Evolutionary conservation across 2,329 filamentous ascomycete genomes (phyloP), one percentile per base, ranked within the genome.

Genomic region (Lachnum nothofagi): DNA sequence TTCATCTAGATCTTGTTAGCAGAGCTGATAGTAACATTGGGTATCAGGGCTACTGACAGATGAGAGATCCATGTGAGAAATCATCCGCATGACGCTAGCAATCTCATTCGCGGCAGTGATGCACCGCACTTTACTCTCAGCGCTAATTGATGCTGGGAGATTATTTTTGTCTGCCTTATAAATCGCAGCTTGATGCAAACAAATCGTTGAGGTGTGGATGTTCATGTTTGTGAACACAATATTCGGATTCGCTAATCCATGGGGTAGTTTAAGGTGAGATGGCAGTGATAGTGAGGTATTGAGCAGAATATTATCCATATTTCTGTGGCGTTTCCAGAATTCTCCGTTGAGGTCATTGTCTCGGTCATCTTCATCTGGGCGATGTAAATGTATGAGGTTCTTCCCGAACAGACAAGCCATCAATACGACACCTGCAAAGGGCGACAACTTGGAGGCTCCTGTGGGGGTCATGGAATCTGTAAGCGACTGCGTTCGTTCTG

Each of bases 101-200:
- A 96, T 94, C 65, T 96, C 91, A 49, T 91, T 90, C 23, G 93
- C 93, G 10, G 91, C 90, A 19, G 90, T 90, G 51, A 97, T 89
- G 61, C 93, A 97, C 53, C 93, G 80, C 12, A 93, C 81, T 67
- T 95, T 96, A 67, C 91, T 95, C 65, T 97, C 91, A 1, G 86
- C 82, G 55, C 87, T 84, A 40, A 96, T 84, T 16, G 85, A 83
- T 1, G 78, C 72, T 0, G 88, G 83, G 52, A 96, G 72, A 45
- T 82, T 80, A 67, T 95, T 86, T 69, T 90, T 93, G 61, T 97
- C 91, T 0, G 91, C 90, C 66, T 96, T 97, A 76, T 91, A 96
- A 17, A 98, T 97, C 22, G 93, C 93, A 2, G 91, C 93, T 70
- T 98, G 93, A 63, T 98, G 93, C n/a, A 98, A 73, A 66, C 91